Evolutionary conservation across 2,329 filamentous ascomycete genomes (phyloP).

Genomic region (Talaromyces piceae): DNA sequence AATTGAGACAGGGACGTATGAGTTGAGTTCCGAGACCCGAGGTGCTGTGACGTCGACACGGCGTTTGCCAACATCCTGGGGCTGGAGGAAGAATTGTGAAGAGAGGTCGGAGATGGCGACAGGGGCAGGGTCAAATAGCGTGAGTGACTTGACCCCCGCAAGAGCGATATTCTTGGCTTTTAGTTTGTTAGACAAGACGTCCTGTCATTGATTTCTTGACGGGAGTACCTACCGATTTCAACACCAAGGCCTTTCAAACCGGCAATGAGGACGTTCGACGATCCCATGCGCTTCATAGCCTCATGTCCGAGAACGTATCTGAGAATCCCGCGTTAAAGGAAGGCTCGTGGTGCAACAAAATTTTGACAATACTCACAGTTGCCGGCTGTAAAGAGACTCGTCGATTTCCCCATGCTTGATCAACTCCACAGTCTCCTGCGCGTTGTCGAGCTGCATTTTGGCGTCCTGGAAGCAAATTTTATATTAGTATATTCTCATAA

Average conservation of each 20-base stretch:
- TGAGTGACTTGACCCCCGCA: slow-evolving; percentile 94
- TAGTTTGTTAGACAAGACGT: neutral
- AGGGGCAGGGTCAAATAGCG: slow-evolving; percentile 81
- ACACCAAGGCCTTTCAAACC: slow-evolving; percentile 92
- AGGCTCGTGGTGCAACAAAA: neutral
- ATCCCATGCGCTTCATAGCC: slow-evolving; percentile 98
- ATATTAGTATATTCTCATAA: neutral
- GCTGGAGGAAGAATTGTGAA: slow-evolving; percentile 91
- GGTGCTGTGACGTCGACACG: slow-evolving; percentile 81
- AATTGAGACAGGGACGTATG: slow-evolving; percentile 84
- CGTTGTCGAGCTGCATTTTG: slow-evolving; percentile 57
- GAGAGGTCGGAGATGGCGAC: slow-evolving; percentile 83
- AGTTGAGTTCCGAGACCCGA: slow-evolving; percentile 87
- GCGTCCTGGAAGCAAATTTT: slow-evolving; percentile 32
- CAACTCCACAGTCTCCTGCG: slow-evolving; percentile 51
- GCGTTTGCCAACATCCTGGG: slow-evolving; percentile 83
- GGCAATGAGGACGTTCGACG: slow-evolving; percentile 86
- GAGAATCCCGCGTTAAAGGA: slow-evolving; percentile 11
- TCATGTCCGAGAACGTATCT: slow-evolving; percentile 65
- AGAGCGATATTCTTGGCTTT: slow-evolving; percentile 93
- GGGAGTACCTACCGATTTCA: slow-evolving; percentile 57
- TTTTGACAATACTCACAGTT: slow-evolving; percentile 41
- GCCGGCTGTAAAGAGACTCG: slow-evolving; percentile 60
- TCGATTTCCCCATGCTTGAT: slow-evolving; percentile 60
- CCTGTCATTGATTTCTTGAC: neutral